These are phyloP conservation scores for Pythium pyrilobum DNA, from an alignment of 352 stramenopile genomes.

Conservation along the genomic window DNA sequence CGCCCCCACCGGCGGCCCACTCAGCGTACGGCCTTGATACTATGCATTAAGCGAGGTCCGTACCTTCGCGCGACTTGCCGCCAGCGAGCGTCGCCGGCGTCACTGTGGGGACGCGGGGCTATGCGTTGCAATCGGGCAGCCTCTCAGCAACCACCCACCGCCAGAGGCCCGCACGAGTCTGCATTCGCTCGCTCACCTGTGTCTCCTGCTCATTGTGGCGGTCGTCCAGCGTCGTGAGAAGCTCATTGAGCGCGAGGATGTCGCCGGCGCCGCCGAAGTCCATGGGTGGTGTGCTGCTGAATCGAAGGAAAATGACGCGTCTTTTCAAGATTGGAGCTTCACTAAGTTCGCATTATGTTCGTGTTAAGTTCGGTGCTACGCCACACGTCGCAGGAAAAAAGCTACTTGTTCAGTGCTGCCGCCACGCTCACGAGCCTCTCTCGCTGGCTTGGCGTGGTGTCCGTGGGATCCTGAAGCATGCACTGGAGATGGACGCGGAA, in stretches of 20 bases:
- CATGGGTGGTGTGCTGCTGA: not conserved
- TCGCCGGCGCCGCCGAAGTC: constrained; percentile 20
- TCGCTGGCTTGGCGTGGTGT: too few species aligned
- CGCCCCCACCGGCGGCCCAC: too few species aligned
- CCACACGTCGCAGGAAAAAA: too few species aligned
- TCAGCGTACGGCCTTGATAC: too few species aligned
- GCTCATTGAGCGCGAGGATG: constrained; percentile 31
- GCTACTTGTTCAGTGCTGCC: too few species aligned
- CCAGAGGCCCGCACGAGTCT: not conserved
- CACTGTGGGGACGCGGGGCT: constrained; percentile 10
- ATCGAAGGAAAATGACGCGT: not conserved
- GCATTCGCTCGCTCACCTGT: not conserved
- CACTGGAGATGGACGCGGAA: too few species aligned
- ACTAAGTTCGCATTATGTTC: not conserved
- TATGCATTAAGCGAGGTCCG: not conserved
- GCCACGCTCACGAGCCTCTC: too few species aligned
- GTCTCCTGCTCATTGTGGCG: constrained; percentile 10
- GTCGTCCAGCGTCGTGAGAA: constrained; percentile 21
- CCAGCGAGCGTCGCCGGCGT: constrained; percentile 30
- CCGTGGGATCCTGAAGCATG: too few species aligned
- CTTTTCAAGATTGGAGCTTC: constrained; percentile 13
- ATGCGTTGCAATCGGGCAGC: too few species aligned
- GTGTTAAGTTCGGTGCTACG: too few species aligned
- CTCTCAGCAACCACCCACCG: not conserved
- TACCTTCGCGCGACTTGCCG: constrained; percentile 29